phyloP scores from a whole-genome alignment of 2,329 filamentous ascomycete genomes.

The Aspergillus clavatus region DNA sequence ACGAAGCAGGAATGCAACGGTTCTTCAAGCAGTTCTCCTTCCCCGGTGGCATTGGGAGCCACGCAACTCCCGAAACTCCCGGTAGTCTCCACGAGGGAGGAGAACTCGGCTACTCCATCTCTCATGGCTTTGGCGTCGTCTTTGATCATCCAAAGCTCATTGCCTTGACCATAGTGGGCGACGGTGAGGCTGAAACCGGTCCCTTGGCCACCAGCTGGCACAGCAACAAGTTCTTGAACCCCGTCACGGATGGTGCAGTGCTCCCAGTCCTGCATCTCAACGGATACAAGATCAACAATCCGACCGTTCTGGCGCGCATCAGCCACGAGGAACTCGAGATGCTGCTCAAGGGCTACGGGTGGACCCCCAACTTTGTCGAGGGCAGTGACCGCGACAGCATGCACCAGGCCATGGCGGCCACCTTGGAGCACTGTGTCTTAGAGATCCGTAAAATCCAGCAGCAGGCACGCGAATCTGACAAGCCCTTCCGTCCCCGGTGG shows the following conservation, averaged over 20 bases:
- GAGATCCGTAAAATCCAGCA: constrained; percentile 68
- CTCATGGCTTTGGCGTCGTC: constrained; percentile 71
- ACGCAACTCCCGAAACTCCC: constrained; percentile 73
- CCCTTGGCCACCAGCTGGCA: constrained; percentile 77
- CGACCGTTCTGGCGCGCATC: constrained; percentile 67
- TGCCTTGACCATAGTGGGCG: constrained; percentile 71
- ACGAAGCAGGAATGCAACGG: constrained; percentile 62
- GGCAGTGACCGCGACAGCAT: constrained; percentile 68
- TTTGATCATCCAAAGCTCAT: constrained; percentile 72
- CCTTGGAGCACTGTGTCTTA: constrained; percentile 65
- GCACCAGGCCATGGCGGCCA: constrained; percentile 78
- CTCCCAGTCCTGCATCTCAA: constrained; percentile 74
- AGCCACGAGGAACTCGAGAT: constrained; percentile 66
- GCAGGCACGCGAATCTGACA: constrained; percentile 64
- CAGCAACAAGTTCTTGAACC: constrained; percentile 76
- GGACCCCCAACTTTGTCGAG: constrained; percentile 75
- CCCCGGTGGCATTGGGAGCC: constrained; percentile 71
- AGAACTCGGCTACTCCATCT: constrained; percentile 76
- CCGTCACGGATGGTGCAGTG: constrained; percentile 71
- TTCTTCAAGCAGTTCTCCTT: constrained; percentile 85
- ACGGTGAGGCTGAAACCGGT: constrained; percentile 77
- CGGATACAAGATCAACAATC: constrained; percentile 82
- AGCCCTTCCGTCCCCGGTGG: constrained; percentile 67
- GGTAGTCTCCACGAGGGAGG: constrained; percentile 74
- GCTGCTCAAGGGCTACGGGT: constrained; percentile 70